These are phyloP conservation scores for Phytopythium cucurbitacearum DNA, from an alignment of 352 stramenopile species.

Conservation along the genomic window DNA sequence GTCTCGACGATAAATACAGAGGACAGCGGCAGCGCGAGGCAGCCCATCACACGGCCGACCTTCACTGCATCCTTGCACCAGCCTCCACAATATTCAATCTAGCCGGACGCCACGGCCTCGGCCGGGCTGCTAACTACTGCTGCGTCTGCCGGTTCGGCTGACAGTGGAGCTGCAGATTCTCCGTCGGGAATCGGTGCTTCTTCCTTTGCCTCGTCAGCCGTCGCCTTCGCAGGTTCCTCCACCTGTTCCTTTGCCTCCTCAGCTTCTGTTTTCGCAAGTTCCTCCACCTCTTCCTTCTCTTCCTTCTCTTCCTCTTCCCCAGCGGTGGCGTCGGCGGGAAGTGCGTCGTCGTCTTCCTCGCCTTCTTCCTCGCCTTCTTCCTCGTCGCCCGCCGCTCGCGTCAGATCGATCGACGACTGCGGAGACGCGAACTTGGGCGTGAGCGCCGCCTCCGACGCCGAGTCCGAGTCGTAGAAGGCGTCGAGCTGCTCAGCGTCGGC, in stretches of 20 bases:
- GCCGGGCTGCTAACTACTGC: too few relatives aligned
- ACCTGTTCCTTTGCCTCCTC: slow-evolving; percentile 5
- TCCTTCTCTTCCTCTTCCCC: slow-evolving; percentile 25
- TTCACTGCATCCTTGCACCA: too few relatives aligned
- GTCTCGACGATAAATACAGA: too few relatives aligned
- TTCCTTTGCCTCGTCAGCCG: neutral
- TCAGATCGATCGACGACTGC: neutral
- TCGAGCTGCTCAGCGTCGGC: slow-evolving; percentile 52
- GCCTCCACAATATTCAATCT: too few relatives aligned
- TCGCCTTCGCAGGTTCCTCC: neutral
- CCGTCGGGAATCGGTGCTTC: neutral
- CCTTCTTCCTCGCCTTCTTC: slow-evolving; percentile 21
- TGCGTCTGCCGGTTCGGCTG: neutral
- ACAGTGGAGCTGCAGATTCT: too few relatives aligned
- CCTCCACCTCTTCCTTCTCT: slow-evolving; percentile 17
- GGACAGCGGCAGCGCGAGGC: too few relatives aligned
- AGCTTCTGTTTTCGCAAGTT: neutral
- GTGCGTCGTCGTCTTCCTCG: slow-evolving; percentile 4
- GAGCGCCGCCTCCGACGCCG: slow-evolving; percentile 23
- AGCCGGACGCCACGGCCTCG: too few relatives aligned
- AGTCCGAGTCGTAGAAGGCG: slow-evolving; percentile 74
- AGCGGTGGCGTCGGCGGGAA: neutral
- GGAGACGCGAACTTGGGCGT: slow-evolving; percentile 12
- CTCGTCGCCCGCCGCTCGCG: slow-evolving; percentile 1
- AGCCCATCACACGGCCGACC: too few relatives aligned